Percentiles rank a stretch among this genome's conserved stretches.
phyloP scores from a whole-genome alignment of 306 rosid genomes.

The Fragaria ananassa region DNA sequence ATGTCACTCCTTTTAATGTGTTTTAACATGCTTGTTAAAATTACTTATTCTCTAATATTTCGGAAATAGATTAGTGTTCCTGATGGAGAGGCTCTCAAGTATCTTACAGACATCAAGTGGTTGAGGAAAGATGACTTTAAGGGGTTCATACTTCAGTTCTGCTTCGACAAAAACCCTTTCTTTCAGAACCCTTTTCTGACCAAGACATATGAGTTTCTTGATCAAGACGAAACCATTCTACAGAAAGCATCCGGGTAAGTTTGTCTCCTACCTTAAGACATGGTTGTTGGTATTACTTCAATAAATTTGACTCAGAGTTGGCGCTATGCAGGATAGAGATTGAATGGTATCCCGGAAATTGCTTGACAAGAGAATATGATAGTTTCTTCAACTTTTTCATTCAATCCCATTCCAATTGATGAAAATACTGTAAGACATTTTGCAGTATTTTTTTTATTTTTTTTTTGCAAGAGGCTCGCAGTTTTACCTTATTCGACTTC shows the following conservation, averaged over 20 bases:
- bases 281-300: not conserved
- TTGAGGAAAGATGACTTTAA: slow-evolving; percentile 58
- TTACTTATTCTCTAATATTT: not conserved
- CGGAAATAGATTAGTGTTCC: slow-evolving; percentile 62
- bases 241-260: slow-evolving; percentile 77
- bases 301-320: not conserved
- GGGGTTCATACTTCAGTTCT: slow-evolving; percentile 78
- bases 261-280: not conserved
- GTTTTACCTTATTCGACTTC: not conserved
- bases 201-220: slow-evolving; percentile 69
- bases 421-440: slow-evolving; percentile 52
- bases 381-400: slow-evolving; percentile 86
- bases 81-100: slow-evolving; percentile 78
- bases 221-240: slow-evolving; percentile 75
- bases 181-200: slow-evolving; percentile 39
- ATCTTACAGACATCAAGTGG: slow-evolving; percentile 77
- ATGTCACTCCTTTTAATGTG: not conserved
- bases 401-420: slow-evolving; percentile 72
- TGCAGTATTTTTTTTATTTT: not conserved
- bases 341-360: slow-evolving; percentile 75
- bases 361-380: slow-evolving; percentile 80
- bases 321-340: slow-evolving; percentile 59
- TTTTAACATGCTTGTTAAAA: not conserved
- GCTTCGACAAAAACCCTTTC: slow-evolving; percentile 60
- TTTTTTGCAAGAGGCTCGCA: not conserved